These are phyloP conservation scores for Euphorbia lathyris DNA, from an alignment of 345 rosid species.

Conservation along the genomic window DNA sequence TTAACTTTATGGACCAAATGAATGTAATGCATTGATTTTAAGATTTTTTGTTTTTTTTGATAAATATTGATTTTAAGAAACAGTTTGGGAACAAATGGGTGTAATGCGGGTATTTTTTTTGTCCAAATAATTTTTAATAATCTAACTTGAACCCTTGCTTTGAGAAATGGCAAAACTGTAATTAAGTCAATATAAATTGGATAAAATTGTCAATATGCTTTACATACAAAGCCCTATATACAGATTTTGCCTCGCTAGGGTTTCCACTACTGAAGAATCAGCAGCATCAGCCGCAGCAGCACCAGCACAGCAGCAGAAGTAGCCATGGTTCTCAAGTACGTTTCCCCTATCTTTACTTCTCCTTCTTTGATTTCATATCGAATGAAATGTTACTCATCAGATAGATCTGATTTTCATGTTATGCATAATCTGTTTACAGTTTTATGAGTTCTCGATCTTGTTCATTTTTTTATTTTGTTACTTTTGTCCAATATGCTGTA, in stretches of 20 bases:
- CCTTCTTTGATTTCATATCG: not conserved
- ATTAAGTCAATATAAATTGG: not conserved
- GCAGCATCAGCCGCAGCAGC: not conserved
- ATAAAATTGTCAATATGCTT: not conserved
- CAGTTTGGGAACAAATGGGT: no score
- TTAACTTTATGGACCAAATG: no score
- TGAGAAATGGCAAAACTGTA: not conserved
- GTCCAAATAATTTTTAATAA: not conserved
- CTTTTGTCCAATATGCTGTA: not conserved
- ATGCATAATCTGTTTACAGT: not conserved
- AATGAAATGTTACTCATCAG: not conserved
- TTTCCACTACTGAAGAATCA: not conserved
- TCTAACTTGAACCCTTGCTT: not conserved
- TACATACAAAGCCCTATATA: not conserved
- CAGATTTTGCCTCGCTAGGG: constrained; percentile 6
- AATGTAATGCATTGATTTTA: no score
- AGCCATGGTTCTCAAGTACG: constrained; percentile 29
- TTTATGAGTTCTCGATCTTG: not conserved
- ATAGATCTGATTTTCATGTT: not conserved
- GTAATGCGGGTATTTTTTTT: no score
- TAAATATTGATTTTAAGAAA: no score
- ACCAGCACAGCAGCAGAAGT: not conserved
- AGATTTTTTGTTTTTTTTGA: no score
- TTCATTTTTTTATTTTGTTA: not conserved
- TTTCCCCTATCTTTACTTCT: not conserved